Conservation (phyloP, 164 flowering plant species). For the Chimonanthus praecox region DNA sequence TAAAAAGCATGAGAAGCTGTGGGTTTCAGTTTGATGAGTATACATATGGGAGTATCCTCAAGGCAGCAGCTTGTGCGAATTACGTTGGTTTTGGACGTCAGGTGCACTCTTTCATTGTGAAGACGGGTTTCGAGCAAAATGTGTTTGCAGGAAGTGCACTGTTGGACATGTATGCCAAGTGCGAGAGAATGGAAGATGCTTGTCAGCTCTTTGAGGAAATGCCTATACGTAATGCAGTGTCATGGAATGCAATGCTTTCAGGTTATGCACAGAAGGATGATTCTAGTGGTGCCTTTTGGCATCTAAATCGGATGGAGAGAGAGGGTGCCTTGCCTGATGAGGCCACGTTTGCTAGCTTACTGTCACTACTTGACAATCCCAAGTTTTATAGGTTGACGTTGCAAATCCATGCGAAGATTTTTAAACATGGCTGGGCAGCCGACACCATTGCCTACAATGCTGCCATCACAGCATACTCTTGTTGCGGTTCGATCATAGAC, state of each 20-base stretch:
- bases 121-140: slow-evolving; percentile 45
- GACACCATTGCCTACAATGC: slow-evolving; percentile 58
- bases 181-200: slow-evolving; percentile 54
- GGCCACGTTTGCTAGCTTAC: slow-evolving; percentile 69
- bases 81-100: slow-evolving; percentile 40
- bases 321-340: slow-evolving; percentile 50
- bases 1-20: slow-evolving; percentile 40
- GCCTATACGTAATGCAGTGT: slow-evolving; percentile 43
- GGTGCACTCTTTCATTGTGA: slow-evolving; percentile 47
- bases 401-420: slow-evolving; percentile 58
- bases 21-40: slow-evolving; percentile 46
- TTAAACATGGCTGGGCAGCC: slow-evolving; percentile 40
- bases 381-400: slow-evolving; percentile 25
- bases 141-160: slow-evolving; percentile 65
- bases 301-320: slow-evolving; percentile 49
- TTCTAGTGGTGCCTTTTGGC: slow-evolving; percentile 33
- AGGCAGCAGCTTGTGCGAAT: slow-evolving; percentile 37
- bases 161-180: slow-evolving; percentile 80
- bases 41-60: slow-evolving; percentile 66
- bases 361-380: slow-evolving; percentile 49
- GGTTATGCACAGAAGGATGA: slow-evolving; percentile 47
- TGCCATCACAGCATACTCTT: slow-evolving; percentile 59
- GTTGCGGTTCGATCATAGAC: slow-evolving; percentile 53
- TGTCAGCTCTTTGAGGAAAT: slow-evolving; percentile 38
- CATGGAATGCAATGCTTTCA: slow-evolving; percentile 74